Conservation (phyloP, 106 monocot genomes). For the Iris macrosiphon region DNA sequence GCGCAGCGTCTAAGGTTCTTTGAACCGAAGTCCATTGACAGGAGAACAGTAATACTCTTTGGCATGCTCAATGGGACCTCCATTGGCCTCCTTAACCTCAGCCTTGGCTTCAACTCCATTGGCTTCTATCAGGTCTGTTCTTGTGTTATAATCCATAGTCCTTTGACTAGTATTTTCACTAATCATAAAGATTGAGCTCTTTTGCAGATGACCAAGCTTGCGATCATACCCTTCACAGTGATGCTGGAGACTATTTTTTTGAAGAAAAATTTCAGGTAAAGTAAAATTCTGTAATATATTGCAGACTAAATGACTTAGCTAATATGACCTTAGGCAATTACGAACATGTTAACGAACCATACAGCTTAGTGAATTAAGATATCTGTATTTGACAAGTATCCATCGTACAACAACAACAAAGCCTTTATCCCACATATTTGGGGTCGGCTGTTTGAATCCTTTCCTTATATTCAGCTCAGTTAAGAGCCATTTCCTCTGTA, state of each 20-base stretch:
- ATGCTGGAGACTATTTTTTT: constrained; percentile 73
- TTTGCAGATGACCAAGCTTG: constrained; percentile 83
- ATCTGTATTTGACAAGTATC: no score
- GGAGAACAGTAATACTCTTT: constrained; percentile 45
- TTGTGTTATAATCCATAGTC: no score
- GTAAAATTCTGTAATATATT: no score
- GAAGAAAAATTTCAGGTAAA: constrained; percentile 73
- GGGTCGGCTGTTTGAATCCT: no score
- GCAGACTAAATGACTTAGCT: no score
- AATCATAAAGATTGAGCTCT: neutral
- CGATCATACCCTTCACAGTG: constrained; percentile 87
- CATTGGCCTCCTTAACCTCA: constrained; percentile 86
- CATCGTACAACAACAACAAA: no score
- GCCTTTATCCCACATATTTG: no score
- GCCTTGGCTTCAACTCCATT: constrained; percentile 85
- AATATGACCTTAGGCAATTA: no score
- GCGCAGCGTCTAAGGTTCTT: constrained; percentile 50
- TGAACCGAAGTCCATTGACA: constrained; percentile 58
- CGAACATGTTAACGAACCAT: no score
- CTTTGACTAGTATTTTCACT: neutral
- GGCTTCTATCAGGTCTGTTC: constrained; percentile 94
- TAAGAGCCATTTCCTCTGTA: no score
- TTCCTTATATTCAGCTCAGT: no score
- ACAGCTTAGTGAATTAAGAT: no score
- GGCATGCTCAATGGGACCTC: constrained; percentile 82